phyloP scores from a whole-genome alignment of 2,329 filamentous ascomycete genomes.

The Geosmithia flava region DNA sequence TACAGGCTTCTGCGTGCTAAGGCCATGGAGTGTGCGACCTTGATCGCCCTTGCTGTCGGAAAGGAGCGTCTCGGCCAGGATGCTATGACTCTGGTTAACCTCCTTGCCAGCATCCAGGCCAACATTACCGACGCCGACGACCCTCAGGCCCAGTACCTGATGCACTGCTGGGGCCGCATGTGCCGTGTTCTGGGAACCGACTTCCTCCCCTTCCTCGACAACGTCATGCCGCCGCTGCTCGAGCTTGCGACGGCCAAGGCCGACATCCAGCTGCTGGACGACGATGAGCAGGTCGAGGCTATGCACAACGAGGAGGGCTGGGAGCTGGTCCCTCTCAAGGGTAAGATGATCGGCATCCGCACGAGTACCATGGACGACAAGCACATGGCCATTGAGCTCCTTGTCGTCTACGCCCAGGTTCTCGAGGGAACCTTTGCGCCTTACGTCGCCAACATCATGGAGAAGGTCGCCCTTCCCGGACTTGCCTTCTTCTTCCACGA shows the following conservation, averaged over 20 bases:
- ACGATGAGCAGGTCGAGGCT: conserved; percentile 86
- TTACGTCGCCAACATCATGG: conserved; percentile 87
- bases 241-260: conserved; percentile 90
- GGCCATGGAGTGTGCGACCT: conserved; percentile 96
- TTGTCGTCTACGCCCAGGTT: conserved; percentile 93
- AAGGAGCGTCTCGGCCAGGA: conserved; percentile 85
- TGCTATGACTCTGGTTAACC: conserved; percentile 74
- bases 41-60: conserved; percentile 90
- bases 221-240: conserved; percentile 87
- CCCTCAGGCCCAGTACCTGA: conserved; percentile 89
- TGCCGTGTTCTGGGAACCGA: conserved; percentile 84
- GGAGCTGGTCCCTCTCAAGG: conserved; percentile 93
- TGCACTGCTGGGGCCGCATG: conserved; percentile 99
- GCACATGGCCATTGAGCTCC: conserved; percentile 97
- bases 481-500: conserved; percentile 99
- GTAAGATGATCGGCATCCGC: conserved; percentile 96
- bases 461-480: conserved; percentile 87
- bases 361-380: conserved; percentile 97
- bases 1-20: conserved; percentile 85
- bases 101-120: conserved; percentile 77
- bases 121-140: conserved; percentile 85
- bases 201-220: conserved; percentile 84
- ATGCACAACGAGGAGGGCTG: conserved; percentile 93
- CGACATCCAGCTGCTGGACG: conserved; percentile 90
- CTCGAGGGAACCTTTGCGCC: conserved; percentile 87